A percentile compares a stretch with the other conserved stretches of the same genome.
Evolutionary conservation across 1,139 yeast species (phyloP).

Genomic region (Taiozyma sp.): DNA sequence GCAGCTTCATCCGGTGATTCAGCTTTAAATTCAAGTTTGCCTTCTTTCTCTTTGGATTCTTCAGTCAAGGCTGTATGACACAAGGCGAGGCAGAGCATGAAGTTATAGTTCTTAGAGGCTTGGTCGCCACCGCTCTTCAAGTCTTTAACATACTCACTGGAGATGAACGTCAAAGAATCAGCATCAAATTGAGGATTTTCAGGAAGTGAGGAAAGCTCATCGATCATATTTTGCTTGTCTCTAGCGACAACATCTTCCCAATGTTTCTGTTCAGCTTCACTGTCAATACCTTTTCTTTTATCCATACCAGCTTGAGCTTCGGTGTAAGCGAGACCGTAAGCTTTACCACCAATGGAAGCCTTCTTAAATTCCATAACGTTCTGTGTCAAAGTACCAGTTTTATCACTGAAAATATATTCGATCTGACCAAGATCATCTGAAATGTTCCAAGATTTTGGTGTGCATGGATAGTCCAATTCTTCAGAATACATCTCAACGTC

Average conservation of each 20-base stretch:
- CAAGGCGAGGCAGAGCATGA: slow-evolving; percentile 82
- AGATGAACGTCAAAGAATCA: slow-evolving; percentile 69
- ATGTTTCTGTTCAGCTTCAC: slow-evolving; percentile 56
- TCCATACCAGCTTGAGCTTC: slow-evolving; percentile 93
- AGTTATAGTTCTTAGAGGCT: slow-evolving; percentile 53
- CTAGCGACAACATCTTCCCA: slow-evolving; percentile 57
- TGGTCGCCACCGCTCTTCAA: slow-evolving; percentile 47
- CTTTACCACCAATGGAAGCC: slow-evolving; percentile 80
- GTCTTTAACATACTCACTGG: slow-evolving; percentile 58
- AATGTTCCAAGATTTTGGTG: slow-evolving; percentile 95
- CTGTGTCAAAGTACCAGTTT: slow-evolving; percentile 94
- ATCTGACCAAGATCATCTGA: slow-evolving; percentile 97
- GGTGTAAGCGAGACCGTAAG: slow-evolving; percentile 89
- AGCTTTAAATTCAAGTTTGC: slow-evolving; percentile 66
- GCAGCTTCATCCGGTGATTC: slow-evolving; percentile 99
- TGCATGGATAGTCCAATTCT: slow-evolving; percentile 85
- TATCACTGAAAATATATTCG: slow-evolving; percentile 92
- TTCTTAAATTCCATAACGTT: slow-evolving; percentile 96
- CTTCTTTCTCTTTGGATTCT: slow-evolving; percentile 49
- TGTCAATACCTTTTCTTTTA: slow-evolving; percentile 81
- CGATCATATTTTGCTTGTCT: slow-evolving; percentile 65
- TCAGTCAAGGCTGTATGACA: slow-evolving; percentile 94
- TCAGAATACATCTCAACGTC: slow-evolving; percentile 85
- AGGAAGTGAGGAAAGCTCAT: slow-evolving; percentile 39
- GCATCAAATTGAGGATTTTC: slow-evolving; percentile 51